Conservation (phyloP, 345 rosid species). For the Gossypium stocksii region DNA sequence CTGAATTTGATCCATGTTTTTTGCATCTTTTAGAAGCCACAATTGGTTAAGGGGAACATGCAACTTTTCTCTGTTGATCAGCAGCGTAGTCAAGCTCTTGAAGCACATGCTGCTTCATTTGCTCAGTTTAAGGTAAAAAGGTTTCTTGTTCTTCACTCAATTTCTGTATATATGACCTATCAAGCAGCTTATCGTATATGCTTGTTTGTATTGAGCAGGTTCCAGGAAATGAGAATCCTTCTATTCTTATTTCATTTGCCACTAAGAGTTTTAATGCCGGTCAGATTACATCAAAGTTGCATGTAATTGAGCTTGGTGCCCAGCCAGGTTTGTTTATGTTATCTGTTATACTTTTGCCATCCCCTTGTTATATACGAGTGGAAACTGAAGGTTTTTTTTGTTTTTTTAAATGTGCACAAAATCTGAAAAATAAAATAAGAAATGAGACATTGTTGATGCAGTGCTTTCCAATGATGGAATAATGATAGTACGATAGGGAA, state of each 20-base stretch:
- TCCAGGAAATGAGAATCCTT: slow-evolving; percentile 96
- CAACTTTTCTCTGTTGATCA: slow-evolving; percentile 93
- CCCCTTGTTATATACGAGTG: neutral
- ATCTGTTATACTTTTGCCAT: neutral
- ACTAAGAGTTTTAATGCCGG: slow-evolving; percentile 87
- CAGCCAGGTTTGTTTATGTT: slow-evolving; percentile 64
- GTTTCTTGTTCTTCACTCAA: slow-evolving; percentile 3
- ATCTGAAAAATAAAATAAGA: neutral
- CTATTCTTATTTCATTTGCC: slow-evolving; percentile 86
- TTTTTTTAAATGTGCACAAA: too few relatives aligned
- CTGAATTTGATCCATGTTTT: slow-evolving; percentile 12
- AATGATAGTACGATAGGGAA: neutral
- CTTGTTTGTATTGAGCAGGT: slow-evolving; percentile 39
- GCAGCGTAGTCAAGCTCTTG: slow-evolving; percentile 99
- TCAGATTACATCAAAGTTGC: slow-evolving; percentile 86
- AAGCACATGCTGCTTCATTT: slow-evolving; percentile 99
- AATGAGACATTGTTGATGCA: neutral
- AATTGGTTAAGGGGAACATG: slow-evolving; percentile 92
- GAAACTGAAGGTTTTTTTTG: neutral
- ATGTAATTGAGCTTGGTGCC: slow-evolving; percentile 95
- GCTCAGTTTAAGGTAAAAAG: slow-evolving; percentile 70
- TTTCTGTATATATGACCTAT: neutral
- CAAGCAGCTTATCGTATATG: neutral
- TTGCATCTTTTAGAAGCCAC: slow-evolving; percentile 50
- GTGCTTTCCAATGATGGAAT: neutral